phyloP scores from a whole-genome alignment of 352 stramenopile genomes.

The Phytopythium helicoides region DNA sequence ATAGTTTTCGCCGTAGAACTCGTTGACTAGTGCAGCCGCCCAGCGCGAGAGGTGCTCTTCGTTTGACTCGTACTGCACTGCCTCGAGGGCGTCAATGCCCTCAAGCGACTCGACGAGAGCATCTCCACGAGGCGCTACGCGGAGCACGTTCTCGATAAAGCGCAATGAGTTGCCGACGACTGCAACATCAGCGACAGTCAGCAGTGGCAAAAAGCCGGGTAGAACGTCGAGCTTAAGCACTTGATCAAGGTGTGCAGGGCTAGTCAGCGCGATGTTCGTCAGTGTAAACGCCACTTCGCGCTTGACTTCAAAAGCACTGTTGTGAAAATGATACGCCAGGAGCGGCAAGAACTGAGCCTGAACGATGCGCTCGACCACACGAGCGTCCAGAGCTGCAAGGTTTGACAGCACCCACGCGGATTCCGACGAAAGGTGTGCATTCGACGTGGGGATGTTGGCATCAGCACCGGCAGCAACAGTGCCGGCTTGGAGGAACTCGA shows the following conservation, averaged over 20 bases:
- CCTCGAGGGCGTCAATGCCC: slow-evolving; percentile 79
- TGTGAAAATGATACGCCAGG: slow-evolving; percentile 55
- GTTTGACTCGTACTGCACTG: slow-evolving; percentile 63
- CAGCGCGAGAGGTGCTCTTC: slow-evolving; percentile 62
- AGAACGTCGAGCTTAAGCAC: slow-evolving; percentile 63
- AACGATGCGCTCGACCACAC: slow-evolving; percentile 56
- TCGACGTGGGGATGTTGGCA: slow-evolving; percentile 19
- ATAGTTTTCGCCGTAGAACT: slow-evolving; percentile 85
- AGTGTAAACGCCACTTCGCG: slow-evolving; percentile 75
- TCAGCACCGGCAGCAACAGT: slow-evolving; percentile 7
- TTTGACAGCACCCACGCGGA: slow-evolving; percentile 80
- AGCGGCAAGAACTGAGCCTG: slow-evolving; percentile 50
- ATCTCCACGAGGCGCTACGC: slow-evolving; percentile 49
- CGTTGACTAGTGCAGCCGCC: slow-evolving; percentile 71
- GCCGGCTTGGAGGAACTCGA: slow-evolving; percentile 45
- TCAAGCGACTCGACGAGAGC: slow-evolving; percentile 55
- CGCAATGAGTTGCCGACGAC: slow-evolving; percentile 77
- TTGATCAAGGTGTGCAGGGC: slow-evolving; percentile 35
- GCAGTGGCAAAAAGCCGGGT: slow-evolving; percentile 50
- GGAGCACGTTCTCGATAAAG: slow-evolving; percentile 79
- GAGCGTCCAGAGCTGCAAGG: slow-evolving; percentile 49
- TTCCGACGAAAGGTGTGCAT: slow-evolving; percentile 52
- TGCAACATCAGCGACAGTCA: slow-evolving; percentile 56
- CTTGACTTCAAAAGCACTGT: slow-evolving; percentile 62
- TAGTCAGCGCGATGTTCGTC: slow-evolving; percentile 72